Evolutionary conservation across 129 eudicot species (phyloP).

Genomic region (Lactuca saligna): DNA sequence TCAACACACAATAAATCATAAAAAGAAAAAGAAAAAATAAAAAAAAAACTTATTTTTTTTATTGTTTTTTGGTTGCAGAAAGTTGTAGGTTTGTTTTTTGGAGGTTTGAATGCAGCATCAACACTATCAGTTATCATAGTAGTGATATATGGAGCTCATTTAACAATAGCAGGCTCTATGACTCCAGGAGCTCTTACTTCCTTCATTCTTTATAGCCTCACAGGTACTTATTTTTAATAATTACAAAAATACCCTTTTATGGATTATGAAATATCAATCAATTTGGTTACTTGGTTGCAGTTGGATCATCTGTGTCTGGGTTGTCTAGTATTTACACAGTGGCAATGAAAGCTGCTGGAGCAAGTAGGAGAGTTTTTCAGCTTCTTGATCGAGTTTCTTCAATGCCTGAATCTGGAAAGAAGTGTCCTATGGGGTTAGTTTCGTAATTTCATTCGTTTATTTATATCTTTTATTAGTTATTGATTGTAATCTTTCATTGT

Average conservation of each 20-base stretch:
- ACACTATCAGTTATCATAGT: slow-evolving; percentile 83
- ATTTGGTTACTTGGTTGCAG: slow-evolving; percentile 44
- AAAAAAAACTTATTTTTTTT: not conserved
- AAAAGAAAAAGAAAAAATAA: not conserved
- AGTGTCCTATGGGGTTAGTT: slow-evolving; percentile 87
- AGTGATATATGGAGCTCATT: slow-evolving; percentile 80
- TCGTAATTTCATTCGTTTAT: slow-evolving; percentile 1
- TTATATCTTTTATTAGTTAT: not conserved
- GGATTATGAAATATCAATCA: slow-evolving; percentile 10
- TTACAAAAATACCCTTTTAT: not conserved
- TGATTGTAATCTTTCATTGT: not conserved
- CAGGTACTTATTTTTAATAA: slow-evolving; percentile 48
- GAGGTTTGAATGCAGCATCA: slow-evolving; percentile 90
- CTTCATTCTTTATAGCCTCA: slow-evolving; percentile 92
- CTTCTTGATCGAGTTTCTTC: slow-evolving; percentile 84
- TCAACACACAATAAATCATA: not conserved
- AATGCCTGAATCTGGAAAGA: slow-evolving; percentile 79
- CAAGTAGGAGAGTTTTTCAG: slow-evolving; percentile 94
- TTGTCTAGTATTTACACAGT: slow-evolving; percentile 81
- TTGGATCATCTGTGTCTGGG: slow-evolving; percentile 79
- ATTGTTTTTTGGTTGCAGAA: slow-evolving; percentile 46
- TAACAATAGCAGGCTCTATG: slow-evolving; percentile 77
- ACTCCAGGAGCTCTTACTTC: slow-evolving; percentile 83
- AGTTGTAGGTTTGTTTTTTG: slow-evolving; percentile 79
- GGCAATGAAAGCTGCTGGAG: slow-evolving; percentile 97